phyloP scores from a whole-genome alignment of 768 basidiomycete species.

The Symmetrospora coprosmae region DNA sequence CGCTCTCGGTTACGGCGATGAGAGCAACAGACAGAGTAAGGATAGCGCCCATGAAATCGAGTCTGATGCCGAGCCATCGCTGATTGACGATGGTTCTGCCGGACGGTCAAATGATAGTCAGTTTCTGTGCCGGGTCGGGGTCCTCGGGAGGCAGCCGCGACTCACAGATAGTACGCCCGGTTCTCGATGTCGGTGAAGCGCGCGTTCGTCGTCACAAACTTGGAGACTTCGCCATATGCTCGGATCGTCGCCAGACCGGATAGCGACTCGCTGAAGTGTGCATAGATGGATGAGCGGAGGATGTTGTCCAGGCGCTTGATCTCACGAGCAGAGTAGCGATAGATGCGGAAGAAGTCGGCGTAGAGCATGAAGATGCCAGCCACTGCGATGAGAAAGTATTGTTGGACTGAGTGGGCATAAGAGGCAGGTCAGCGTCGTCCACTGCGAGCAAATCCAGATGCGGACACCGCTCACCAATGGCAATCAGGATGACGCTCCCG shows the following conservation, averaged over 20 bases:
- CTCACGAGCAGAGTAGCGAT: slow-evolving; percentile 71
- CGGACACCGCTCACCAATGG: too few relatives aligned
- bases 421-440: too few relatives aligned
- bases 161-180: slow-evolving; percentile 72
- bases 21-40: slow-evolving; percentile 61
- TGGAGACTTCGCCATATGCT: slow-evolving; percentile 59
- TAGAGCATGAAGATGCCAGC: slow-evolving; percentile 50
- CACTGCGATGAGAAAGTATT: slow-evolving; percentile 64
- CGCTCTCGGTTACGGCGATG: slow-evolving; percentile 59
- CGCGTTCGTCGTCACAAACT: slow-evolving; percentile 64
- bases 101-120: not conserved
- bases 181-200: slow-evolving; percentile 71
- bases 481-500: slow-evolving; percentile 49
- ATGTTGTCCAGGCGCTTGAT: slow-evolving; percentile 73
- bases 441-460: too few relatives aligned
- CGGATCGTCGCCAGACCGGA: slow-evolving; percentile 61
- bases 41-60: slow-evolving; percentile 70
- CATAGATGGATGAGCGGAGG: slow-evolving; percentile 71
- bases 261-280: slow-evolving; percentile 82
- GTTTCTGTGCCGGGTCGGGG: too few relatives aligned
- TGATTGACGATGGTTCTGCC: slow-evolving; percentile 24
- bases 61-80: slow-evolving; percentile 70
- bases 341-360: slow-evolving; percentile 60
- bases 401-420: too few relatives aligned
- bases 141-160: slow-evolving; percentile 37